Base-by-base conservation (phyloP, 2,329 filamentous ascomycete genomes). In the Hyphodiscus sp. region DNA sequence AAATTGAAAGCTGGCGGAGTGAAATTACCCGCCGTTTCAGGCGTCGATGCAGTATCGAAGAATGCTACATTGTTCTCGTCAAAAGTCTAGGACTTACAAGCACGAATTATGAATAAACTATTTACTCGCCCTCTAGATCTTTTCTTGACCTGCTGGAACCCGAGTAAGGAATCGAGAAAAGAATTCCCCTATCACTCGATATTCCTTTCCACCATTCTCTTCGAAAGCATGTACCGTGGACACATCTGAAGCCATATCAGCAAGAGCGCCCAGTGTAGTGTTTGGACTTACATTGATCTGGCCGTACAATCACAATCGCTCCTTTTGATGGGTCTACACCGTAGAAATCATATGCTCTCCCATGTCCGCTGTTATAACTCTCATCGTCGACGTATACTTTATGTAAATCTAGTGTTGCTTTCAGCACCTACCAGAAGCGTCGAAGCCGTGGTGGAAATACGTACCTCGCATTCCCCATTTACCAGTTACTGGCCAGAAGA, bases 341-440 rank as follows among this genome's bases (percentile, higher is more conserved):
- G 43, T 82, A 81, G 9, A 69, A 69, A 47, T 80, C 70, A 58
- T 85, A 85, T 1, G 77, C 78, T 45, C 79, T 73, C 0, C 80
- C 80, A 53, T 82, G 77, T 1, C 77, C 78, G 1, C 73, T 71
- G 53, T 78, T 76, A 61, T 80, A 78, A 60, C 74, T 76, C 51
- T 76, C 72, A 42, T 81, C 78, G 45, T 82, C 79, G 30, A 76
- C 70, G 61, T 76, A 85, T 1, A 78, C 73, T 56, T 85, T 85
- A 59, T 81, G 76, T 0, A 83, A 63, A 63, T 79, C 82, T 81
- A 45, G 2, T n/a, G 51, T 15, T 23, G 4, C 7, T 19, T 41
- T 48, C 16, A 60, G 41, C n/a, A n/a, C n/a, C n/a, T 50, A 19
- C 50, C 13, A 43, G n/a, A 11, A 47, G 15, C 26, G 11, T 18